Evolutionary conservation across 768 basidiomycete genomes (phyloP).

Genomic region (Psilocybe subaeruginosa): DNA sequence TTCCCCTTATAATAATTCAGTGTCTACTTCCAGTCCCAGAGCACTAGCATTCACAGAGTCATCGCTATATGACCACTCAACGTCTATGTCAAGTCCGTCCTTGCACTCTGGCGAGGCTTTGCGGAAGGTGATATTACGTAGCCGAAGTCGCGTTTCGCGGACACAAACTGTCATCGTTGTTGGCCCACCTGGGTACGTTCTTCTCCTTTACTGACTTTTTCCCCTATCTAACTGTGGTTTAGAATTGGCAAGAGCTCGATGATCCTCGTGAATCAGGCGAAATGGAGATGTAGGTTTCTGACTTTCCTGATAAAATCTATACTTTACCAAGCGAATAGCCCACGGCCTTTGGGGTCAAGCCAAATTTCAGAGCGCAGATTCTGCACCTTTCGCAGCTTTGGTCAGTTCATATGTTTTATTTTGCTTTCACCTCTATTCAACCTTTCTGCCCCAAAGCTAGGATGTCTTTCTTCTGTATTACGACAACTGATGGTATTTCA

Average conservation of each 20-base stretch:
- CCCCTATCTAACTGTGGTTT: conserved; percentile 1
- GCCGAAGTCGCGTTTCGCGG: conserved; percentile 44
- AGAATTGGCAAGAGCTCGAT: conserved; percentile 80
- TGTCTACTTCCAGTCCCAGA: conserved; percentile 24
- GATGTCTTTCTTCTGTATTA: conserved; percentile 71
- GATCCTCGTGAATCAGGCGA: conserved; percentile 68
- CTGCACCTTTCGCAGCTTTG: conserved; percentile 71
- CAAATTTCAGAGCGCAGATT: conserved; percentile 67
- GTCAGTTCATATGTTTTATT: conserved; percentile 33
- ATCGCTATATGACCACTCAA: conserved; percentile 25
- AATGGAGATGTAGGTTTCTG: conserved; percentile 59
- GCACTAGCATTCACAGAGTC: conserved; percentile 23
- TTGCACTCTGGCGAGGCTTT: conserved; percentile 43
- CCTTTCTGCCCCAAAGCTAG: conserved; percentile 42
- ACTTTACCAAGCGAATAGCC: conserved; percentile 30
- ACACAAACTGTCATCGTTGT: conserved; percentile 65
- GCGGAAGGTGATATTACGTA: conserved; percentile 45
- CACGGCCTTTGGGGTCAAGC: conserved; percentile 81
- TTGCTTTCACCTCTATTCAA: neutral
- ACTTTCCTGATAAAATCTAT: neutral
- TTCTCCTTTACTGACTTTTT: neutral
- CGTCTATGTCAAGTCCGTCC: conserved; percentile 35
- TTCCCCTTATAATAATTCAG: conserved; percentile 29
- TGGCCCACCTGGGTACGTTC: conserved; percentile 63
- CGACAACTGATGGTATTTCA: conserved; percentile 77